Evolutionary conservation across 169 alveolate genomes (phyloP), one percentile per base, ranked within the genome.

Genomic region (Plasmodium malariae): DNA sequence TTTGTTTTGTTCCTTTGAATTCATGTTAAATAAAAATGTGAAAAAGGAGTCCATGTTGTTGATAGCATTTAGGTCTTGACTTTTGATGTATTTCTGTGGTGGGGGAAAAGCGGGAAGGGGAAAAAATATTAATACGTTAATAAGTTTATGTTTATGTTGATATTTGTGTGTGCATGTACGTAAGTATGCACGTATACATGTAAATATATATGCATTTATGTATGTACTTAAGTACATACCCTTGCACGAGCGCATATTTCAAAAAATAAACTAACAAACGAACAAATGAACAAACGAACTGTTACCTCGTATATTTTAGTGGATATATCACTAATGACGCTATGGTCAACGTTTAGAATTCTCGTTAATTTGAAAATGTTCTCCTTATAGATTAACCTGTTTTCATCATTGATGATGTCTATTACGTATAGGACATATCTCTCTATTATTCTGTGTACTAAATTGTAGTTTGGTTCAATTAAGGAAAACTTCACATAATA

Each of bases 401-500:
- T 80, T 54, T 80, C 83, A 40, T 65, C 40, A 17, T 62, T 80
- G 12, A 80, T 80, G 36, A 65, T 19, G 6, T 80, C 90, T 28
- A 80, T 80, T 17, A 80, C 90, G 57, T 80, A 51, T 30, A 80
- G 60, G 40, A 80, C 90, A 65, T 80, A 80, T 14, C 90, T 32
- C 51, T 80, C 90, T 7, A 80, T 65, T 19, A 80, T 49, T 37
- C 48, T 69, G 14, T 80, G 54, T 5, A 80, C 48, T 19, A 80
- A 24, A 57, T 80, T 80, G 17, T 28, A 67, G 17, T 80, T 67
- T 0, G 78, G 12, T 40, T 80, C 90, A 6, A 80, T 67, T 1
- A 80, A 71, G 6, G 90, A 24, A 65, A 80, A 80, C 26, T 80
- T 80, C 12, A 80, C 71, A 28, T 30, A 67, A 69, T 80, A 80